A percentile compares a stretch with the other conserved stretches of the same genome.
phyloP scores from a whole-genome alignment of 352 stramenopile genomes.

The Pythium grandisporangium region DNA sequence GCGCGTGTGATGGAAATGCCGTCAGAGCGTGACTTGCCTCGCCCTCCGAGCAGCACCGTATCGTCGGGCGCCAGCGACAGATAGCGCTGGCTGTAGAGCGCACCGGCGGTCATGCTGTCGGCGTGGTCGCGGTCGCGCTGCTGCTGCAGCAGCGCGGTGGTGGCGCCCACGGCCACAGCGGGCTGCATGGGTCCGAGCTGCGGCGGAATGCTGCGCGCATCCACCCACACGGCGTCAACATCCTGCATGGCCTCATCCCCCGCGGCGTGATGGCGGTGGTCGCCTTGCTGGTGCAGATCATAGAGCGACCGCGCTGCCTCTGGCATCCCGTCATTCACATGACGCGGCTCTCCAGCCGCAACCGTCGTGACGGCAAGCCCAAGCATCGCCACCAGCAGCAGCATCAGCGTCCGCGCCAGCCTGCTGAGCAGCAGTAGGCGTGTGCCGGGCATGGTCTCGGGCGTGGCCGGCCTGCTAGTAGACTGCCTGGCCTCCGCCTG shows the following conservation, averaged over 20 bases:
- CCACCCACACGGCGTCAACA: background rate
- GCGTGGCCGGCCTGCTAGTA: too few species aligned
- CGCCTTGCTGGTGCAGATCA: too few species aligned
- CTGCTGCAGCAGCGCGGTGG: background rate
- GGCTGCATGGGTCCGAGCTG: background rate
- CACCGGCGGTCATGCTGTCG: background rate
- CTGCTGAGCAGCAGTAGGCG: too few species aligned
- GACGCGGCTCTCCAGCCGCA: background rate
- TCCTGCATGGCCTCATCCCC: too few species aligned
- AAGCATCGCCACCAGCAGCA: background rate
- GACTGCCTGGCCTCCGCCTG: too few species aligned
- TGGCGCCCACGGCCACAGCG: too few species aligned
- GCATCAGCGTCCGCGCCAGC: too few species aligned
- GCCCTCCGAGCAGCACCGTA: constrained; percentile 5
- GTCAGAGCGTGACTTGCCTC: constrained; percentile 10
- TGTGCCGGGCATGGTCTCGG: too few species aligned
- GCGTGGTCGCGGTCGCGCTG: background rate
- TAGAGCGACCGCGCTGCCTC: too few species aligned
- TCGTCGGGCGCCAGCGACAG: background rate
- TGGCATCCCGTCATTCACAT: too few species aligned
- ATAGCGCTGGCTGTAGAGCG: constrained; percentile 1
- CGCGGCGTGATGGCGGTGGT: too few species aligned
- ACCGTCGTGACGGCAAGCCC: background rate
- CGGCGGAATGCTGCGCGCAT: background rate
- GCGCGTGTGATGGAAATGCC: constrained; percentile 30